phyloP scores from a whole-genome alignment of 1,139 yeast species.

The Scheffersomyces stambukii region DNA sequence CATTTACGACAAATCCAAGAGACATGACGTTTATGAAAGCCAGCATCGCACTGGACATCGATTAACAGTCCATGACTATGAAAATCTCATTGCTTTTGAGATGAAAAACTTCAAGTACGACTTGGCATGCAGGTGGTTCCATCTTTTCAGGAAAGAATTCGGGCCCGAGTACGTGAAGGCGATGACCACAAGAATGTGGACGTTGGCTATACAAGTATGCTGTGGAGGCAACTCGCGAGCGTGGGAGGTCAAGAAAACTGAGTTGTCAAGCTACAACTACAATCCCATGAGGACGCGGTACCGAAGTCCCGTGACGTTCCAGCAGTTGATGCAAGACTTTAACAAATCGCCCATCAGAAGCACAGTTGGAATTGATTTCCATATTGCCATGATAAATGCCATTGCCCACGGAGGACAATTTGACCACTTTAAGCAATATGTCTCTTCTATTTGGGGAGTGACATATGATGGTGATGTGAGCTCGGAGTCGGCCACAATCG shows the following conservation, averaged over 20 bases:
- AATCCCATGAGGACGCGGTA: slow-evolving; percentile 10
- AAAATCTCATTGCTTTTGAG: slow-evolving; percentile 36
- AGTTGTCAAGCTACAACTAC: slow-evolving; percentile 14
- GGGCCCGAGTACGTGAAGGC: slow-evolving; percentile 11
- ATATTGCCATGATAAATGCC: slow-evolving; percentile 26
- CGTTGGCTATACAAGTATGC: slow-evolving; percentile 27
- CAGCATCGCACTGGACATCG: slow-evolving; percentile 17
- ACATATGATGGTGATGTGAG: slow-evolving; percentile 16
- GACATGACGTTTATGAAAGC: slow-evolving; percentile 17
- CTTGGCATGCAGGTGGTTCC: slow-evolving; percentile 39
- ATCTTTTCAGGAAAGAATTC: slow-evolving; percentile 24
- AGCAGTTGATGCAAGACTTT: background rate
- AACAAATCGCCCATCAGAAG: slow-evolving; percentile 7
- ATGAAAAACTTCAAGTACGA: slow-evolving; percentile 32
- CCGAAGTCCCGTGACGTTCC: background rate
- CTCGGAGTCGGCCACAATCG: slow-evolving; percentile 5
- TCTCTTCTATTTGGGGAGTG: slow-evolving; percentile 33
- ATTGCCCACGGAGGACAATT: slow-evolving; percentile 29
- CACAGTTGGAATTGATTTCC: slow-evolving; percentile 17
- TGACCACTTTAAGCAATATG: slow-evolving; percentile 21
- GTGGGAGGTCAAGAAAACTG: slow-evolving; percentile 26
- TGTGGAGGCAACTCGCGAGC: slow-evolving; percentile 31
- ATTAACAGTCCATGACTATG: slow-evolving; percentile 29
- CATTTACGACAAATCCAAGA: slow-evolving; percentile 18
- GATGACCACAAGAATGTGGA: slow-evolving; percentile 35